phyloP scores from a whole-genome alignment of 345 rosid species.

The Lepidium africanum region DNA sequence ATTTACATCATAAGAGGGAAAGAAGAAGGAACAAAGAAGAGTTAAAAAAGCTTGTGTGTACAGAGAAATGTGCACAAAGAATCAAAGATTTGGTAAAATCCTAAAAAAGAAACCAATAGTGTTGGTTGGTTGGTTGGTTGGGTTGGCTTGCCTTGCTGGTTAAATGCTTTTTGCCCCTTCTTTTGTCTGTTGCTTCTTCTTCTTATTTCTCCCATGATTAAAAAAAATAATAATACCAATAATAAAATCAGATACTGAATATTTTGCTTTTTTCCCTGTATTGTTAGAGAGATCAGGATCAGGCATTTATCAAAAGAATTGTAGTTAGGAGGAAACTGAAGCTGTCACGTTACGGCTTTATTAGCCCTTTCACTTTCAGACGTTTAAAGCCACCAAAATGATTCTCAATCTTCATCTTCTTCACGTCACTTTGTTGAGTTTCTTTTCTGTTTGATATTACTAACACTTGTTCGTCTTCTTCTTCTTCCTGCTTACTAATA shows the following conservation, averaged over 20 bases:
- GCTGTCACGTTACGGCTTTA: constrained; percentile 31
- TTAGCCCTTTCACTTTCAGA: constrained; percentile 29
- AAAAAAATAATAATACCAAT: not conserved
- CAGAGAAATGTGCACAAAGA: constrained; percentile 22
- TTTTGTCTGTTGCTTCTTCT: constrained; percentile 15
- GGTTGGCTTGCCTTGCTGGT: constrained; percentile 6
- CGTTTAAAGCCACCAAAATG: constrained; percentile 25
- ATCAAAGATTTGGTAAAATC: constrained; percentile 29
- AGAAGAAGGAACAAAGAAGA: constrained; percentile 6
- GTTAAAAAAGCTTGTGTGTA: not conserved
- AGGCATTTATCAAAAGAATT: constrained; percentile 3
- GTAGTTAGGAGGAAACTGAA: constrained; percentile 24
- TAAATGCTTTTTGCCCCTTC: constrained; percentile 11
- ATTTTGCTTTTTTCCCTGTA: constrained; percentile 14
- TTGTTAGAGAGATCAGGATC: constrained; percentile 22
- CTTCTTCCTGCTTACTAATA: constrained; percentile 17
- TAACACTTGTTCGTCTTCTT: constrained; percentile 10
- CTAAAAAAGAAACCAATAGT: constrained; percentile 24
- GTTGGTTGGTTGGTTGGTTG: constrained; percentile 13
- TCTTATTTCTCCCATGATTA: constrained; percentile 9
- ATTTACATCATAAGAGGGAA: constrained; percentile 17
- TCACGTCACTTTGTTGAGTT: constrained; percentile 12
- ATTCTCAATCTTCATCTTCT: constrained; percentile 14
- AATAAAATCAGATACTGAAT: constrained; percentile 3
- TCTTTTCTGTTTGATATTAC: constrained; percentile 10